phyloP scores from a whole-genome alignment of 768 basidiomycete genomes.

The Fomitopsis serialis region DNA sequence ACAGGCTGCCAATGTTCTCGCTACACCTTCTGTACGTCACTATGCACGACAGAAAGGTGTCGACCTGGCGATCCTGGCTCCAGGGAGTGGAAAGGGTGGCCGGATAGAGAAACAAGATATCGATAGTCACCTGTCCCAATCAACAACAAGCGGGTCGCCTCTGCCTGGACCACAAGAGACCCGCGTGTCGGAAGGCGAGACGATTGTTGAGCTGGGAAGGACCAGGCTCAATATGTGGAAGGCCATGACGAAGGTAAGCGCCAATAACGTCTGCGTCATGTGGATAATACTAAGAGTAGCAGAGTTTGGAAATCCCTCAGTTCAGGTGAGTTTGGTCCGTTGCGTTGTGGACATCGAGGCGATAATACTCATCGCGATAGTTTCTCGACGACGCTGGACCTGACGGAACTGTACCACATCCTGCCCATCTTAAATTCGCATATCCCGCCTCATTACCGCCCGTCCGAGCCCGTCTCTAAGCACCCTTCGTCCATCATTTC shows the following conservation, averaged over 20 bases:
- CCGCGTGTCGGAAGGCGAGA: conserved; percentile 32
- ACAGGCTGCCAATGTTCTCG: conserved; percentile 40
- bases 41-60: conserved; percentile 64
- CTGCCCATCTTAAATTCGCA: conserved; percentile 61
- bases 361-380: conserved; percentile 25
- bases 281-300: conserved; percentile 1
- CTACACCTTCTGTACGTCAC: conserved; percentile 74
- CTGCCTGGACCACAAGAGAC: conserved; percentile 3
- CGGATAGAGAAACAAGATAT: conserved; percentile 74
- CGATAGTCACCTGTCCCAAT: conserved; percentile 46
- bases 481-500: conserved; percentile 24
- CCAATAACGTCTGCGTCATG: neutral
- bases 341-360: too few species aligned
- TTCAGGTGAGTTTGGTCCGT: conserved; percentile 51
- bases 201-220: conserved; percentile 66
- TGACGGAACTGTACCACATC: conserved; percentile 61
- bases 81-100: conserved; percentile 71
- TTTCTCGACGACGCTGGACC: conserved; percentile 71
- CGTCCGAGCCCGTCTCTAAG: conserved; percentile 29
- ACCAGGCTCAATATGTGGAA: conserved; percentile 87
- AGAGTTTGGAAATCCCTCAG: conserved; percentile 84
- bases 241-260: conserved; percentile 73
- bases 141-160: neutral
- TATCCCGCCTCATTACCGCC: conserved; percentile 56
- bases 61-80: conserved; percentile 48